Percentiles rank a stretch among this genome's conserved stretches.
These are phyloP conservation scores for Rhodotorula babjevae DNA, from an alignment of 768 basidiomycete genomes.

Conservation along the genomic window DNA sequence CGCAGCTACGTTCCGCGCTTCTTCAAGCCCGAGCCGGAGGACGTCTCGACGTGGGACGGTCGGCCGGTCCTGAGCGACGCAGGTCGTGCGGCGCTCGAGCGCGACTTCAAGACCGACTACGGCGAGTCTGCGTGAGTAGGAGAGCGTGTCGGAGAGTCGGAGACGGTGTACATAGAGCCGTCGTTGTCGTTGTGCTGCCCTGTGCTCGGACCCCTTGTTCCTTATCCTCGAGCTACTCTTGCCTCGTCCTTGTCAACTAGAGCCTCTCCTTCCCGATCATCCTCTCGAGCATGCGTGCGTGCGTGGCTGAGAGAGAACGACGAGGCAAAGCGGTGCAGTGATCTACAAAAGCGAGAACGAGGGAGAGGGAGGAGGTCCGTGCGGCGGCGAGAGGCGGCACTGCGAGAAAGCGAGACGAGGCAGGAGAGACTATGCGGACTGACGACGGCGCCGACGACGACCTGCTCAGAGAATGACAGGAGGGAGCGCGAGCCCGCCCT, in stretches of 20 bases:
- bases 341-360: not conserved
- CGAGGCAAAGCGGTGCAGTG: not conserved
- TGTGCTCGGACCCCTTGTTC: too few species aligned
- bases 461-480: slow-evolving; percentile 16
- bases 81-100: slow-evolving; percentile 67
- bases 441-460: too few species aligned
- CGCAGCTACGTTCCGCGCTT: slow-evolving; percentile 67
- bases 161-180: not conserved
- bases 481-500: slow-evolving; percentile 15
- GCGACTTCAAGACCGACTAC: slow-evolving; percentile 52
- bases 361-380: too few species aligned
- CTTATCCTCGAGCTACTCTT: too few species aligned
- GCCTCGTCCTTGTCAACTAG: too few species aligned
- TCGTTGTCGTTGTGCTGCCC: too few species aligned
- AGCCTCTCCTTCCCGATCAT: too few species aligned
- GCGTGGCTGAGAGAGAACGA: too few species aligned
- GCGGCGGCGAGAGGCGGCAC: not conserved
- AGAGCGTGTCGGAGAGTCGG: too few species aligned
- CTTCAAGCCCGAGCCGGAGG: slow-evolving; percentile 60
- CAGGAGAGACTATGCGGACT: too few species aligned
- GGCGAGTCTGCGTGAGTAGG: not conserved
- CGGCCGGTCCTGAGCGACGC: slow-evolving; percentile 63
- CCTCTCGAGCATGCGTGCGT: too few species aligned
- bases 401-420: not conserved
- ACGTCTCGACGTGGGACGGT: slow-evolving; percentile 55